Percentiles rank a stretch among this genome's conserved stretches.
phyloP scores from a whole-genome alignment of 768 basidiomycete genomes.

The Tylopilus intermedius region DNA sequence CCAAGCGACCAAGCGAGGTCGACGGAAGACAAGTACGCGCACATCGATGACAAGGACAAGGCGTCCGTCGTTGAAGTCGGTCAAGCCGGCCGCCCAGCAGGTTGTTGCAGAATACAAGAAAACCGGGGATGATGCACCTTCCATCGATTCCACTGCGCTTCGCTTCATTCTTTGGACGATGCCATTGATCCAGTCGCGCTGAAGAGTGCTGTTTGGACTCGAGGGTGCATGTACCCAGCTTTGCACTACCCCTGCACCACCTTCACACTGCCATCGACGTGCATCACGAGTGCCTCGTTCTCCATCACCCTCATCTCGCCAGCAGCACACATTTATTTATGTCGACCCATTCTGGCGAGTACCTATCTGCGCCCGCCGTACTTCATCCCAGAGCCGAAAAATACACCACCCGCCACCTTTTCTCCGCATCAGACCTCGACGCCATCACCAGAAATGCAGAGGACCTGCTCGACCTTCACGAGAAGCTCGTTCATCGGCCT shows the following conservation, averaged over 20 bases:
- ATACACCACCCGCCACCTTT: constrained; percentile 42
- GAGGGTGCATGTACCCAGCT: constrained; percentile 36
- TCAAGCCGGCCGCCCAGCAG: constrained; percentile 21
- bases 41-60: constrained; percentile 88
- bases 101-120: constrained; percentile 33
- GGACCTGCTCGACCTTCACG: constrained; percentile 64
- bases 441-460: constrained; percentile 62
- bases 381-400: constrained; percentile 28
- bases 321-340: constrained; percentile 9
- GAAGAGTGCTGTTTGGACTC: constrained; percentile 21
- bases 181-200: constrained; percentile 20
- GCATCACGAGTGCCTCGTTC: too few species aligned
- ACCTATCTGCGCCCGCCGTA: constrained; percentile 6
- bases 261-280: constrained; percentile 24
- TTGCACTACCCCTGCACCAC: constrained; percentile 19
- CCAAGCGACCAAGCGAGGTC: constrained; percentile 86
- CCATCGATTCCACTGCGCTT: constrained; percentile 30
- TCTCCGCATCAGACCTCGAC: constrained; percentile 55
- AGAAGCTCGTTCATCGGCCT: constrained; percentile 58
- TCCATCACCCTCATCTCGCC: constrained; percentile 31
- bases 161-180: constrained; percentile 32
- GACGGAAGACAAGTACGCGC: constrained; percentile 77
- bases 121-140: constrained; percentile 24
- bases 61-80: constrained; percentile 67
- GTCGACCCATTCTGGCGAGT: constrained; percentile 17